Base-by-base conservation (phyloP, 768 basidiomycete genomes). In the Scleroderma bovista region DNA sequence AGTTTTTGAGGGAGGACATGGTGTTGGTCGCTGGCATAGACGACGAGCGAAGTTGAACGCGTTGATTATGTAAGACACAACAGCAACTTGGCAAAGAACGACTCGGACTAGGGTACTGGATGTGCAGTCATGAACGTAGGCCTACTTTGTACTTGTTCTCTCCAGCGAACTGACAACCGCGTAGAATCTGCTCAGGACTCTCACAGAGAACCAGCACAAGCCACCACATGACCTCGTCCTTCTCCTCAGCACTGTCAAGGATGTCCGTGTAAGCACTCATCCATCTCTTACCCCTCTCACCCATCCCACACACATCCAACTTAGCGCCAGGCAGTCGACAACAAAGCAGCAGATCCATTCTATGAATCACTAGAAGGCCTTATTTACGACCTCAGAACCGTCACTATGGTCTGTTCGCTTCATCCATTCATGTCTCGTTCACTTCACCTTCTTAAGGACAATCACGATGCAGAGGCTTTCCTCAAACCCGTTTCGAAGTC, bases 331-430 rank as follows among this genome's bases (percentile, higher is more conserved):
- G 64, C 66, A 42, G 72, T 80, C 55, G 88, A 90, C 63, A 64
- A 72, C 34, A 90, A 91, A 65, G 75, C 84, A 17, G 77, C 84
- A 15, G 93, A 96, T 62, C 83, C 87, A 15, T 99, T 97, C 75
- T 93, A 90, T 58, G 95, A 97, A 54, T 89, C 90, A 1, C 76
- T 98, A 45, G 96, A 99, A 61, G 88, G 89, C 52, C 75, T 97
- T 31, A 71, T 96, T 46, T 70, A 72, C 33, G 96, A 99, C 75
- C 77, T 99, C 55, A 86, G 86, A 61, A 86, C 79, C 60, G 79
- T 81, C 54, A 82, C 81, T 17, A 78, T 84, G 68, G 83, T 84
- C 60, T 57, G 76, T 75, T 36, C 40, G 29, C 26, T 20, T 7
- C 8, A n/a, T 2, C 55, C 41, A 36, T 59, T 58, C 65, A 64